phyloP scores from a whole-genome alignment of 2,329 filamentous ascomycete species.

The Camptophora hylomeconis region DNA sequence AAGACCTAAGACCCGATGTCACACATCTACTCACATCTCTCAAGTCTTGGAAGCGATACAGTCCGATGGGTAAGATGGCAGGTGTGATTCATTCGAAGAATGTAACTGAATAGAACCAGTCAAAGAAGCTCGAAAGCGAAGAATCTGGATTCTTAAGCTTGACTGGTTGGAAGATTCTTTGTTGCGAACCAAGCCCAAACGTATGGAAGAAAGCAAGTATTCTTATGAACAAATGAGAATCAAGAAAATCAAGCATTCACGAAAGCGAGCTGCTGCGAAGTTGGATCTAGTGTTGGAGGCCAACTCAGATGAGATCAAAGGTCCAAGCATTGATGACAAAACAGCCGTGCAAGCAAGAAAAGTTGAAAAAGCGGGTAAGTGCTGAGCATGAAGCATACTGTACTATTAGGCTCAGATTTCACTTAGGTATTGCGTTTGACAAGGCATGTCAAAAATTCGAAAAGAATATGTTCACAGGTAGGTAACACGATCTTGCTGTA shows the following conservation, averaged over 20 bases:
- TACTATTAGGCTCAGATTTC: constrained; percentile 5
- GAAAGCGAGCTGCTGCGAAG: too few species aligned
- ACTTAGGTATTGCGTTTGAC: constrained; percentile 13
- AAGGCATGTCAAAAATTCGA: constrained; percentile 12
- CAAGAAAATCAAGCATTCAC: too few species aligned
- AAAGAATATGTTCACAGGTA: constrained; percentile 15
- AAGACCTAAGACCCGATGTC: constrained; percentile 38
- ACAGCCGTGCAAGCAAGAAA: too few species aligned
- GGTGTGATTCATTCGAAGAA: constrained; percentile 10
- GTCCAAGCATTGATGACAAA: too few species aligned
- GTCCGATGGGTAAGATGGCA: constrained; percentile 25
- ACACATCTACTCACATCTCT: constrained; percentile 63
- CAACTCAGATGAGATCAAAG: too few species aligned
- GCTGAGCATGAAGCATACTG: neutral
- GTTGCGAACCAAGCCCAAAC: constrained; percentile 21
- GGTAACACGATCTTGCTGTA: constrained; percentile 4
- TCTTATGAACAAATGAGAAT: too few species aligned
- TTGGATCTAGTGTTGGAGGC: too few species aligned
- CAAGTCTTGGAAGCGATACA: constrained; percentile 43
- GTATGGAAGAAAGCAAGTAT: constrained; percentile 24
- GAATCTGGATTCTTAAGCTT: constrained; percentile 31
- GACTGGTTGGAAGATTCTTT: constrained; percentile 37
- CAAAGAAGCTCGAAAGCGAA: constrained; percentile 23
- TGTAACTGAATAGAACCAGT: constrained; percentile 22
- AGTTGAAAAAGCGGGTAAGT: constrained; percentile 7